Evolutionary conservation across 1,139 yeast species (phyloP).

Genomic region (Hemisphaericaspora xylofermentans): DNA sequence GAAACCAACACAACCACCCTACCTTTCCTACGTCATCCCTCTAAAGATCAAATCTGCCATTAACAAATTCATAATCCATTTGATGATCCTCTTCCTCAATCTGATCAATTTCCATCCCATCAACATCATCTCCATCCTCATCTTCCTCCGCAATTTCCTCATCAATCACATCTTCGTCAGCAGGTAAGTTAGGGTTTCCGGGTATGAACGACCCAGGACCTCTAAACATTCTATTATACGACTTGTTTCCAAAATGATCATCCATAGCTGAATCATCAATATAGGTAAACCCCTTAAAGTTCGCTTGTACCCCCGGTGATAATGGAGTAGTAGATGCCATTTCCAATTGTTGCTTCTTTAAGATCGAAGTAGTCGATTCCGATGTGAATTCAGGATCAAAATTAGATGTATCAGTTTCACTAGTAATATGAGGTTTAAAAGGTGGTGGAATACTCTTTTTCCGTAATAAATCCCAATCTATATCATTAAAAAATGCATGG

Average conservation of each 20-base stretch:
- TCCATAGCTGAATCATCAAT: slow-evolving; percentile 94
- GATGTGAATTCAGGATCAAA: slow-evolving; percentile 97
- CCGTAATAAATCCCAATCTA: slow-evolving; percentile 81
- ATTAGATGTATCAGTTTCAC: slow-evolving; percentile 92
- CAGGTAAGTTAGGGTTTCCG: slow-evolving; percentile 75
- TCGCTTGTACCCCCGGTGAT: slow-evolving; percentile 92
- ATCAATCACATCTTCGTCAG: slow-evolving; percentile 81
- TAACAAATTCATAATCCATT: slow-evolving; percentile 74
- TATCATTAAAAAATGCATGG: slow-evolving; percentile 86
- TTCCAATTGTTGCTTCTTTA: slow-evolving; percentile 56
- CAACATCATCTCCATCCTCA: no score
- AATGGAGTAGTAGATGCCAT: slow-evolving; percentile 80
- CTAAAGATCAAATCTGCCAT: slow-evolving; percentile 78
- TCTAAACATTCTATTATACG: slow-evolving; percentile 46
- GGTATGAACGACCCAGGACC: slow-evolving; percentile 75
- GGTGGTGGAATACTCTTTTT: slow-evolving; percentile 95
- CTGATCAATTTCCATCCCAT: slow-evolving; percentile 53
- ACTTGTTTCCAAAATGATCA: slow-evolving; percentile 60
- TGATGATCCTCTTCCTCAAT: slow-evolving; percentile 47
- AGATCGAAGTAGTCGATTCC: slow-evolving; percentile 77
- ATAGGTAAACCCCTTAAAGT: slow-evolving; percentile 92
- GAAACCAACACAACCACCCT: slow-evolving; percentile 1
- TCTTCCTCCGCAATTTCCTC: slow-evolving; percentile 67
- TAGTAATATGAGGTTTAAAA: slow-evolving; percentile 86
- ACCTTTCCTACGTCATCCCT: neutral